These are phyloP conservation scores for Diutina pseudorugosa DNA, from an alignment of 1,139 yeast genomes.

Conservation along the genomic window DNA sequence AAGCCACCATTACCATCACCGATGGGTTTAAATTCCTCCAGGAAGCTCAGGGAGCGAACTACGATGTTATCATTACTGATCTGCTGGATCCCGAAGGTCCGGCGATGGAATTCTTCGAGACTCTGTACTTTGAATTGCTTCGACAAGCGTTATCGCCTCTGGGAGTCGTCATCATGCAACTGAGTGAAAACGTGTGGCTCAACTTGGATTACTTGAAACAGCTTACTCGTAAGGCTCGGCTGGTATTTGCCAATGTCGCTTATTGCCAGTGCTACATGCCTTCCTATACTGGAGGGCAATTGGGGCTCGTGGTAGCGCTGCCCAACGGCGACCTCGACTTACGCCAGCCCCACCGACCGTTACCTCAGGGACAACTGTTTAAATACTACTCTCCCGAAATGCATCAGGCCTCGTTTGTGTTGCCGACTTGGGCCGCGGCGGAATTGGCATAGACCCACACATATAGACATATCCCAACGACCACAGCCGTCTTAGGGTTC, in stretches of 20 bases:
- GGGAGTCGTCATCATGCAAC: constrained; percentile 86
- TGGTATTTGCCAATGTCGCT: constrained; percentile 70
- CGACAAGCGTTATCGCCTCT: constrained; percentile 53
- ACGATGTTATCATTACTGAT: constrained; percentile 87
- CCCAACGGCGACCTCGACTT: constrained; percentile 44
- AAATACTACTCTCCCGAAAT: constrained; percentile 63
- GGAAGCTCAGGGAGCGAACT: constrained; percentile 28
- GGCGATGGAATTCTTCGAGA: constrained; percentile 85
- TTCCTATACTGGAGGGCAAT: constrained; percentile 91
- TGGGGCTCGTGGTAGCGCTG: constrained; percentile 77
- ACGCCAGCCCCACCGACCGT: constrained; percentile 39
- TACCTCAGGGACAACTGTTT: constrained; percentile 32
- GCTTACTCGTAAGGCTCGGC: constrained; percentile 46
- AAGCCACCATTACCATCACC: constrained; percentile 61
- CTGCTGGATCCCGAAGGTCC: constrained; percentile 98
- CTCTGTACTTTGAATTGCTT: constrained; percentile 65
- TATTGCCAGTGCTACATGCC: constrained; percentile 88
- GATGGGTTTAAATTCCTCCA: constrained; percentile 83
- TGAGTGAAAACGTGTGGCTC: constrained; percentile 87
- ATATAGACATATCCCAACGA: too few relatives aligned
- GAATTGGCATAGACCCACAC: background rate
- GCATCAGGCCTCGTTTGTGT: constrained; percentile 69
- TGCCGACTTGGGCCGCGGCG: constrained; percentile 72
- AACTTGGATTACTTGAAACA: constrained; percentile 54
- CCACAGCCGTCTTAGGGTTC: background rate